A percentile compares a stretch with the other conserved stretches of the same genome.
Conservation (phyloP, 176 grass and related monocot genomes). For the Panicum miliaceum region DNA sequence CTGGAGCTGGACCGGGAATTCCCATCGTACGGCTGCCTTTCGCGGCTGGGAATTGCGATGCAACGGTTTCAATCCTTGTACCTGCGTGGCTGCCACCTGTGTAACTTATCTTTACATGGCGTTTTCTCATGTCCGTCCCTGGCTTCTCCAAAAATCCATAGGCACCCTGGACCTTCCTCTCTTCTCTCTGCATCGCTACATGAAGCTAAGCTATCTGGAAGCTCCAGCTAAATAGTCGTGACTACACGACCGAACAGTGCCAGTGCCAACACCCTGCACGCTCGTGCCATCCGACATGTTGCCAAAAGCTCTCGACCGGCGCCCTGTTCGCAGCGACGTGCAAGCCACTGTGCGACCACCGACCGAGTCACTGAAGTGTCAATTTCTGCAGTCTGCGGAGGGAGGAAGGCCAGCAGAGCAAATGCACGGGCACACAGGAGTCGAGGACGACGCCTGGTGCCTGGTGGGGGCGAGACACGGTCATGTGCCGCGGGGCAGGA, state of each 20-base stretch:
- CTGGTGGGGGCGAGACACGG: not conserved
- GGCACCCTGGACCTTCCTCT: not conserved
- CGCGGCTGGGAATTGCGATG: not conserved
- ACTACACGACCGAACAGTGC: not conserved
- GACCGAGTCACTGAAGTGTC: not conserved
- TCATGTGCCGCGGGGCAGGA: slow-evolving; percentile 51
- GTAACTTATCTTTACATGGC: not conserved
- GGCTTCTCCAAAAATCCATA: not conserved
- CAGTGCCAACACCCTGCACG: not conserved
- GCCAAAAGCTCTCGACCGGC: not conserved
- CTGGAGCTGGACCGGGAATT: not conserved
- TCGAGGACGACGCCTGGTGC: not conserved
- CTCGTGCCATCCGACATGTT: not conserved
- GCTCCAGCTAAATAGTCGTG: not conserved
- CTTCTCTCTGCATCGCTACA: not conserved
- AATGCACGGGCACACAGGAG: not conserved
- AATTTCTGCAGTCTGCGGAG: not conserved
- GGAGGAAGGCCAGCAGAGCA: not conserved
- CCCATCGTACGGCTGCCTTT: not conserved
- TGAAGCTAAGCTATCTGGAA: not conserved
- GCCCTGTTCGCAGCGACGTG: not conserved
- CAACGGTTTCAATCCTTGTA: not conserved
- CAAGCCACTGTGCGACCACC: not conserved
- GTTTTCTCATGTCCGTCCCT: not conserved
- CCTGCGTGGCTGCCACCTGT: not conserved